phyloP scores from a whole-genome alignment of 116 monocot genomes.

The Trichopus zeylanicus region DNA sequence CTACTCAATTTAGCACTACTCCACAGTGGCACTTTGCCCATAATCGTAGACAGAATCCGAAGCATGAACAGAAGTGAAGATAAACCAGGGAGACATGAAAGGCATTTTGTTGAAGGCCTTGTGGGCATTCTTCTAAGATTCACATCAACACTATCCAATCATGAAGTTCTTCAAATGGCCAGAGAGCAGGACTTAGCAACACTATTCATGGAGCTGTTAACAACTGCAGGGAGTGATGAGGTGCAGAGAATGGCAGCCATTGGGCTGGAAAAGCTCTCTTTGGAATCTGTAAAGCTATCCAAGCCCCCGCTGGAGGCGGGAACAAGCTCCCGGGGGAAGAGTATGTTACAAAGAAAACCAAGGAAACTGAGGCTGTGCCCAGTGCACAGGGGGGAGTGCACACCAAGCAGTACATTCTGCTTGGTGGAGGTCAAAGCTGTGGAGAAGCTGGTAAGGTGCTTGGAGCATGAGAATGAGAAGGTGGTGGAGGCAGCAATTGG shows the following conservation, averaged over 20 bases:
- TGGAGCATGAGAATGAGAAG: slow-evolving; percentile 32
- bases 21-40: slow-evolving; percentile 20
- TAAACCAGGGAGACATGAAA: slow-evolving; percentile 16
- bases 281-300: slow-evolving; percentile 37
- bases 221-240: slow-evolving; percentile 34
- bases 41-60: slow-evolving; percentile 20
- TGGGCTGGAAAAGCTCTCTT: slow-evolving; percentile 50
- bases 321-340: background rate
- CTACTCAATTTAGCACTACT: slow-evolving; percentile 48
- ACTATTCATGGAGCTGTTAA: slow-evolving; percentile 34
- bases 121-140: slow-evolving; percentile 66
- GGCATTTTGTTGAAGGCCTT: slow-evolving; percentile 39
- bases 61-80: slow-evolving; percentile 25
- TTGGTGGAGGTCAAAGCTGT: slow-evolving; percentile 35
- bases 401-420: slow-evolving; percentile 33
- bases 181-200: slow-evolving; percentile 27
- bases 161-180: slow-evolving; percentile 33
- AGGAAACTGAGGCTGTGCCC: slow-evolving; percentile 23
- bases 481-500: slow-evolving; percentile 56
- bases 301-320: slow-evolving; percentile 1
- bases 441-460: slow-evolving; percentile 37
- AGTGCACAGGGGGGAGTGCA: slow-evolving; percentile 50
- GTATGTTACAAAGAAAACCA: slow-evolving; percentile 5
- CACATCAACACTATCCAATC: slow-evolving; percentile 47
- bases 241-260: slow-evolving; percentile 47